Evolutionary conservation across 768 basidiomycete species (phyloP).

Genomic region (Suillus occidentalis): DNA sequence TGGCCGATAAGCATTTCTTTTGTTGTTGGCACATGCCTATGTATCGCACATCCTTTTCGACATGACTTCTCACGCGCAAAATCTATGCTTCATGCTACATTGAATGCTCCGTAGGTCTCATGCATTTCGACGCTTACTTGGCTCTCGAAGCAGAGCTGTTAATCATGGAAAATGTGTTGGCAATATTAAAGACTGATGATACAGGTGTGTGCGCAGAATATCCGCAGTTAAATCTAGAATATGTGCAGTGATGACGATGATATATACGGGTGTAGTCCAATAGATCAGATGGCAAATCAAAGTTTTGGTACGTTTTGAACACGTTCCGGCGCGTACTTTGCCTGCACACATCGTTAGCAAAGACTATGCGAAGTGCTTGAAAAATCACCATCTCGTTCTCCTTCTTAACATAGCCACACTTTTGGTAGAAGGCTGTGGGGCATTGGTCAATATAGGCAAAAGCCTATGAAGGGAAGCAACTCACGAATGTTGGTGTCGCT

Average conservation of each 20-base stretch:
- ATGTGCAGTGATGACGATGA: conserved; percentile 10
- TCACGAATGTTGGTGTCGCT: conserved; percentile 86
- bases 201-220: conserved; percentile 15
- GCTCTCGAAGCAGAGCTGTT: background rate
- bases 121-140: background rate
- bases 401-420: conserved; percentile 90
- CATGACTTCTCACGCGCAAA: conserved; percentile 18
- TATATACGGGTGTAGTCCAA: conserved; percentile 13
- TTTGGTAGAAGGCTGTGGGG: conserved; percentile 86
- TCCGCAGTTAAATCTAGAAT: conserved; percentile 10
- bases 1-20: conserved; percentile 51
- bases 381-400: conserved; percentile 86
- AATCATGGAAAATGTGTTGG: background rate
- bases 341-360: conserved; percentile 35
- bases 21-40: conserved; percentile 10
- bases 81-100: conserved; percentile 10
- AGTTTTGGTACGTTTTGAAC: conserved; percentile 18
- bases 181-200: conserved; percentile 11
- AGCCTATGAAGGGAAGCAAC: conserved; percentile 34
- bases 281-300: conserved; percentile 10
- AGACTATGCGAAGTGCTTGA: background rate
- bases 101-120: background rate
- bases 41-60: conserved; percentile 27
- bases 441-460: conserved; percentile 7
- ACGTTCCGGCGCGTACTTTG: conserved; percentile 55